Evolutionary conservation across 768 basidiomycete species (phyloP).

Genomic region (Rhizopogon rudus): DNA sequence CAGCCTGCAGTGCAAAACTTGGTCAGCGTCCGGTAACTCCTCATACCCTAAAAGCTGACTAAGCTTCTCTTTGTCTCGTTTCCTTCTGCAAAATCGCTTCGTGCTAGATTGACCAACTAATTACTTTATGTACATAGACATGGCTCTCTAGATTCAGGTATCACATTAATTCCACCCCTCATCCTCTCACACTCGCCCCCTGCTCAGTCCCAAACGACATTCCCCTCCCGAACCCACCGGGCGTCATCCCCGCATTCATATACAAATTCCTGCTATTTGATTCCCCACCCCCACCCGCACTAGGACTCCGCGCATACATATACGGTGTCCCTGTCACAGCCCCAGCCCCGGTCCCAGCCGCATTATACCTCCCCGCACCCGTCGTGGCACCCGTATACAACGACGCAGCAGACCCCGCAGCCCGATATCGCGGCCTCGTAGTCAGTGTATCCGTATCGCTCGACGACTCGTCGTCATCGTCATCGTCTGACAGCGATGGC

Average conservation of each 20-base stretch:
- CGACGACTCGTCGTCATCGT: conserved; percentile 21
- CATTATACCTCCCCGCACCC: conserved; percentile 6
- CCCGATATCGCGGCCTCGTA: conserved; percentile 24
- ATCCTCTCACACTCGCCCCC: conserved; percentile 1
- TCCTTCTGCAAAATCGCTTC: too few relatives aligned
- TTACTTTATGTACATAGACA: too few relatives aligned
- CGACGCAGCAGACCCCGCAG: conserved; percentile 6
- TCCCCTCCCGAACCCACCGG: conserved; percentile 18
- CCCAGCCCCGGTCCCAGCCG: not conserved
- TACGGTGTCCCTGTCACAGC: conserved; percentile 14
- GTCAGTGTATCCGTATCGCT: conserved; percentile 31
- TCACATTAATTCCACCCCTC: not conserved
- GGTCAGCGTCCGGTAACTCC: too few relatives aligned
- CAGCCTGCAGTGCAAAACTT: too few relatives aligned
- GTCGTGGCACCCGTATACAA: conserved; percentile 7
- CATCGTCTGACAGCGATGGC: conserved; percentile 10
- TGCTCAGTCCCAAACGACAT: conserved; percentile 15
- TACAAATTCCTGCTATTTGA: conserved; percentile 6
- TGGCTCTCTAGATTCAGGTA: too few relatives aligned
- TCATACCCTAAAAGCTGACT: too few relatives aligned
- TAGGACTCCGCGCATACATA: conserved; percentile 11
- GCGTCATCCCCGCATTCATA: conserved; percentile 16
- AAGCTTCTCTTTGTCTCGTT: too few relatives aligned
- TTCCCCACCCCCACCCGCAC: conserved; percentile 4
- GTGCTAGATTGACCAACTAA: too few relatives aligned